Evolutionary conservation across 2,329 filamentous ascomycete species (phyloP).

Genomic region (Paecilomyces sp.): DNA sequence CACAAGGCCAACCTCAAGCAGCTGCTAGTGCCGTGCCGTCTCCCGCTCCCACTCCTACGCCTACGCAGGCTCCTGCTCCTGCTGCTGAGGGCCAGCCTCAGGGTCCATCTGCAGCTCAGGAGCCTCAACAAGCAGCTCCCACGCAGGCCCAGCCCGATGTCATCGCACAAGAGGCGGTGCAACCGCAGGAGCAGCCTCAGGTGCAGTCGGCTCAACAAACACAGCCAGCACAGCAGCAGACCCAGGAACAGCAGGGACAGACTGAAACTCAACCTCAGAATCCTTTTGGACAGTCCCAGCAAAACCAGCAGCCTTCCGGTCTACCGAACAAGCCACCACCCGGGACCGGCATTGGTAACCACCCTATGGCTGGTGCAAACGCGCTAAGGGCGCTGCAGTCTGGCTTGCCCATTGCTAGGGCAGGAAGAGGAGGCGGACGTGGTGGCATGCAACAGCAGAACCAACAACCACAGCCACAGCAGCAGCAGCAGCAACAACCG

Average conservation of each 20-base stretch:
- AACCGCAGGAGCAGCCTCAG: slow-evolving; percentile 4
- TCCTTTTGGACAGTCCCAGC: slow-evolving; percentile 19
- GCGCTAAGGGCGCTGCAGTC: slow-evolving; percentile 38
- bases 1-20: slow-evolving; percentile 5
- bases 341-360: slow-evolving; percentile 11
- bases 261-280: slow-evolving; percentile 9
- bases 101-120: slow-evolving; percentile 8
- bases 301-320: slow-evolving; percentile 15
- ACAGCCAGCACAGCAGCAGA: slow-evolving; percentile 11
- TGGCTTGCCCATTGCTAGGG: slow-evolving; percentile 37
- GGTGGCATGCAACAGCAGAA: slow-evolving; percentile 19
- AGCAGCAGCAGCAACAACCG: slow-evolving; percentile 24
- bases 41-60: slow-evolving; percentile 9
- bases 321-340: slow-evolving; percentile 25
- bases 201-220: slow-evolving; percentile 4
- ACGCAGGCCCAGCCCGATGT: slow-evolving; percentile 7
- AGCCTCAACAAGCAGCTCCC: slow-evolving; percentile 4
- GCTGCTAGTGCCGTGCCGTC: slow-evolving; percentile 10
- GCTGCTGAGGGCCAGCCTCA: slow-evolving; percentile 2
- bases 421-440: slow-evolving; percentile 33
- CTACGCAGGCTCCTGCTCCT: slow-evolving; percentile 8
- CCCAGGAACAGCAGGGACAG: slow-evolving; percentile 8
- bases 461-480: slow-evolving; percentile 21
- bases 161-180: slow-evolving; percentile 8
- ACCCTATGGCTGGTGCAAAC: slow-evolving; percentile 25